Evolutionary conservation across 2,329 filamentous ascomycete species (phyloP), one percentile per base, ranked within the genome.

Genomic region (Pseudopithomyces maydicus): DNA sequence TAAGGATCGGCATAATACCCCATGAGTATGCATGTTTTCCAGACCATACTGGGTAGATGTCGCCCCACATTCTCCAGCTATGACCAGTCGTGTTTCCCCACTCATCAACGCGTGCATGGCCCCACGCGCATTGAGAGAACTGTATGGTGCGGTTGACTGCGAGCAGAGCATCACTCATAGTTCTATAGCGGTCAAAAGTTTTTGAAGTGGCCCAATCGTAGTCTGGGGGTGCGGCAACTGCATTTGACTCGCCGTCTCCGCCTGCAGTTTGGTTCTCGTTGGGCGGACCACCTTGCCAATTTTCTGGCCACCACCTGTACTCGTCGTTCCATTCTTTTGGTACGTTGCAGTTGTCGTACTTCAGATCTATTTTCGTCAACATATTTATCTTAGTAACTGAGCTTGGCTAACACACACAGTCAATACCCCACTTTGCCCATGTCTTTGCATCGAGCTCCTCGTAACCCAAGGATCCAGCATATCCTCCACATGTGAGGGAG

Each of bases 401-500:
- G 26, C 4, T 5, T 29, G 8, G 8, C 8, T 29, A 8, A 5
- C 26, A 29, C 7, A 72, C 51, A 50, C 71, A 71, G 43, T 71
- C 68, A 39, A 70, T 57, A 7, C 57, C 67, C 68, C 68, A 70
- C 20, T 64, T 58, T 0, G 83, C 81, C 64, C 82, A 87, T 0
- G 82, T 81, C 20, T 78, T 70, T 1, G 85, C 85, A 66, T 88
- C 86, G 11, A 83, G 72, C 0, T 75, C 68, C 63, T 88, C 85
- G 62, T 82, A 78, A 5, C 81, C 84, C 4, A 85, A 66, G 52
- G 80, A 83, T 0, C 80, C 85, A 10, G 83, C 81, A 63, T 86
- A 87, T 1, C 79, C 79, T 0, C 78, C 84, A 62, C 84, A 86
- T 2, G 82, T 84, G 47, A 43, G 20, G 1, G 57, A 74, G 43